phyloP scores from a whole-genome alignment of 2,329 filamentous ascomycete species.

The Ascochyta lentis region DNA sequence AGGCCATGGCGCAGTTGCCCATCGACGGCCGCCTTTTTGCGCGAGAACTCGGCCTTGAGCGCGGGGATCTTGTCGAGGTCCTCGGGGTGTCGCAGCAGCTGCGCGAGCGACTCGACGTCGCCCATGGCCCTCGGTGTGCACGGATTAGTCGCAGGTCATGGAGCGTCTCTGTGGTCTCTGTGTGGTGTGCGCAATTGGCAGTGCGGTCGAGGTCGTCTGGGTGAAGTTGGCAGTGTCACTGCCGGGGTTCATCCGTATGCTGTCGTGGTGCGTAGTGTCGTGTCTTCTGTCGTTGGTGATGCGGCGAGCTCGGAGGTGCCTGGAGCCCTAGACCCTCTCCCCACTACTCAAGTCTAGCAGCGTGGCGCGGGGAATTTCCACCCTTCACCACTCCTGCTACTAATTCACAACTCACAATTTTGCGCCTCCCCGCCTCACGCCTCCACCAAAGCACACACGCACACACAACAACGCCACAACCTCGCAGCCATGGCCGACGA shows the following conservation, averaged over 20 bases:
- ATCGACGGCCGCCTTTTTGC: constrained; percentile 93
- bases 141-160: constrained; percentile 6
- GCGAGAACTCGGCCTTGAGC: constrained; percentile 89
- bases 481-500: constrained; percentile 41
- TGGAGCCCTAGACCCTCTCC: not conserved
- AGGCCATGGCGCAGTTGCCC: constrained; percentile 86
- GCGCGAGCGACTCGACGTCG: constrained; percentile 72
- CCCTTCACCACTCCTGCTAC: not conserved
- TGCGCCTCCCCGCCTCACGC: not conserved
- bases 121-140: constrained; percentile 58
- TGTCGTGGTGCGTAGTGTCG: too few species aligned
- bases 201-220: not conserved
- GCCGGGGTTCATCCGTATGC: too few species aligned
- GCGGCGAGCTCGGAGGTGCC: constrained; percentile 1
- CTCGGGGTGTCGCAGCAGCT: constrained; percentile 92
- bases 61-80: constrained; percentile 94
- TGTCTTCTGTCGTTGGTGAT: not conserved
- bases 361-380: not conserved
- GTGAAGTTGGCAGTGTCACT: too few species aligned
- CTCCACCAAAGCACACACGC: not conserved
- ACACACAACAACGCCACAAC: not conserved
- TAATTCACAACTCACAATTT: constrained; percentile 4
- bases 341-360: not conserved
- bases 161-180: too few species aligned
- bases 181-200: not conserved